A percentile compares a stretch with the other conserved stretches of the same genome.
Evolutionary conservation across 169 alveolate genomes (phyloP).

Genomic region (Cryptosporidium sp.): DNA sequence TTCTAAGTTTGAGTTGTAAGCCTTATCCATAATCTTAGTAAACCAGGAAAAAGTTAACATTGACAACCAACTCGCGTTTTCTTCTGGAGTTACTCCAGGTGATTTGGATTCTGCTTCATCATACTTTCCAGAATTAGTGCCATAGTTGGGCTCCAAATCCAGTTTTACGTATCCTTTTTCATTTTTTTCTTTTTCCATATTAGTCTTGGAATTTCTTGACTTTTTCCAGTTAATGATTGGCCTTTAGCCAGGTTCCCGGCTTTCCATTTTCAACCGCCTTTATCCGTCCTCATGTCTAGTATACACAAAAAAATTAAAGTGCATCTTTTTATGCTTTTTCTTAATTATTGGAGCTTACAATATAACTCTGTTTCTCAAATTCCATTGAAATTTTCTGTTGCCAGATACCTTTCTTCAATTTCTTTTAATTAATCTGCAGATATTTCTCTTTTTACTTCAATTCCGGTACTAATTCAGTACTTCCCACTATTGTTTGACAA

Average conservation of each 20-base stretch:
- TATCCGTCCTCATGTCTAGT: slow-evolving; percentile 3
- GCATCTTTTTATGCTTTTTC: not conserved
- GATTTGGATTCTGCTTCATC: not conserved
- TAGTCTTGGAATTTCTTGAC: slow-evolving; percentile 24
- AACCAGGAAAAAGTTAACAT: slow-evolving; percentile 76
- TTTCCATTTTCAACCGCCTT: slow-evolving; percentile 7
- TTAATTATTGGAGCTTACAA: no score
- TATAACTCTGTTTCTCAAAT: no score
- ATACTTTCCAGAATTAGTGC: not conserved
- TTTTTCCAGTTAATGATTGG: slow-evolving; percentile 7
- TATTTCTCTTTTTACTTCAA: no score
- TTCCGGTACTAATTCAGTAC: no score
- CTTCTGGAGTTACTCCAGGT: slow-evolving; percentile 53
- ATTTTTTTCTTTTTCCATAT: slow-evolving; percentile 19
- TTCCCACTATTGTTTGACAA: no score
- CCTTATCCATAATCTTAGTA: slow-evolving; percentile 62
- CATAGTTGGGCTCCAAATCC: slow-evolving; percentile 18
- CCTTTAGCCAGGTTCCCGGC: slow-evolving; percentile 4
- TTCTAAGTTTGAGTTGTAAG: slow-evolving; percentile 39
- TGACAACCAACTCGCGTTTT: slow-evolving; percentile 73
- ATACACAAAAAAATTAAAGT: not conserved
- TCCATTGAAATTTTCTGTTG: not conserved
- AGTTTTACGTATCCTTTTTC: not conserved
- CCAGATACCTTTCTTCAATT: no score
- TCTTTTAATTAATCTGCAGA: no score